Conservation (phyloP, 495 filamentous ascomycete species). For the Penicillium nucicola region DNA sequence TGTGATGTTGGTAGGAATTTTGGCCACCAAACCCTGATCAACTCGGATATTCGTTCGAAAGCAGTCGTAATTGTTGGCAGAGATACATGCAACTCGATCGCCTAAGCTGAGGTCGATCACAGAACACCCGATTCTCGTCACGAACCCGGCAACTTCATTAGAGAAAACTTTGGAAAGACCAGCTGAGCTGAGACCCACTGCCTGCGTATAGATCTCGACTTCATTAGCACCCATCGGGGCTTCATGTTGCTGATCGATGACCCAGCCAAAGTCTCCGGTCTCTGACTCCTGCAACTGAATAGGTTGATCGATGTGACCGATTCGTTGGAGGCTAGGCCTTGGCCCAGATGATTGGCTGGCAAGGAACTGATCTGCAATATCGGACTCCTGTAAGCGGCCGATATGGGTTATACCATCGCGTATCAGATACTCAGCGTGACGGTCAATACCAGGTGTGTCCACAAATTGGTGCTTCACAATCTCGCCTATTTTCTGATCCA, state of each 20-base stretch:
- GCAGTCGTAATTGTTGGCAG: background rate
- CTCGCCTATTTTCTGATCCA: constrained; percentile 4
- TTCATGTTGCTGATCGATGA: background rate
- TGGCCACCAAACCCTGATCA: constrained; percentile 9
- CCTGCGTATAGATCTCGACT: constrained; percentile 13
- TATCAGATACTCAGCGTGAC: constrained; percentile 24
- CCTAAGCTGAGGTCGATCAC: constrained; percentile 10
- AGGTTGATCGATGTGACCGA: constrained; percentile 5
- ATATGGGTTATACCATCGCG: constrained; percentile 23
- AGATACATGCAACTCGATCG: constrained; percentile 18
- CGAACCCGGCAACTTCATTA: constrained; percentile 17
- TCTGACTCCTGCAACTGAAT: constrained; percentile 4
- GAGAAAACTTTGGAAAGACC: background rate
- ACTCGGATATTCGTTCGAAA: constrained; percentile 15
- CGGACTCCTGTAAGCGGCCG: constrained; percentile 21
- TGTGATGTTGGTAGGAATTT: constrained; percentile 16
- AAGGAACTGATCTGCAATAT: constrained; percentile 19
- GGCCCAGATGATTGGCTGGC: constrained; percentile 3
- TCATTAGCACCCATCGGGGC: background rate
- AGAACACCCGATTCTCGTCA: constrained; percentile 3
- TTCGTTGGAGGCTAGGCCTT: background rate
- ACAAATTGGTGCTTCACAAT: constrained; percentile 23
- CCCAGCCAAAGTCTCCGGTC: constrained; percentile 1
- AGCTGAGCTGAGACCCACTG: constrained; percentile 12
- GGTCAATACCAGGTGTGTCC: constrained; percentile 3